Evolutionary conservation across 148 eudicot species (phyloP), one percentile per base, ranked within the genome.

Genomic region (Camellia sinensis): DNA sequence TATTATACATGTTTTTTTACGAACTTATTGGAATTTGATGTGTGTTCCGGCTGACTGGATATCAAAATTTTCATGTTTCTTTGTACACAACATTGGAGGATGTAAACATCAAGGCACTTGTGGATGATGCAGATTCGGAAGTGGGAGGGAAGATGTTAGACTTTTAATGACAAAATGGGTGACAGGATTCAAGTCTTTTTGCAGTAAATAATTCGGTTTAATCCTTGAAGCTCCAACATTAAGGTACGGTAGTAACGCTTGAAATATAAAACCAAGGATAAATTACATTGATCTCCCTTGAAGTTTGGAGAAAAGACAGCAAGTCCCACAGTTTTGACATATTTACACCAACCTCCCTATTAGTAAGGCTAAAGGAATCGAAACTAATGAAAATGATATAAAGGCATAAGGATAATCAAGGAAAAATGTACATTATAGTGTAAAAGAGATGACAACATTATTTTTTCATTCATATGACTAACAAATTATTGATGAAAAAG

Each of bases 161-260:
- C 37, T 89, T 95, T 95, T 64, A 85, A 83, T 7, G 97, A 95
- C 79, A 71, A 87, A 21, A 80, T 75, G 74, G 99, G 99, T 37
- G 99, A 95, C 80, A 83, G 99, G 87, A 95, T 95, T 74, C 95
- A 93, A 85, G 95, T 93, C 15, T 88, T 90, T 82, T 85, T 95
- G 72, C 97, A 93, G 82, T 93, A 86, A 83, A 57, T 37, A 19
- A 54, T 70, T 41, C 45, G 48, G 13, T 73, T 46, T 44, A 68
- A 19, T 69, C 17, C 66, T 19, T 65, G 29, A 56, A 69, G 44
- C 21, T 50, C 63, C 70, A n/a, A 62, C 75, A 18, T 2, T 18
- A 37, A 61, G 63, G 79, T 80, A 21, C 7, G 53, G 54, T 43
- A 5, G 29, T 37, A 29, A 29, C 37, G 37, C 37, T 29, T 29